A percentile compares a stretch with the other conserved stretches of the same genome.
Evolutionary conservation across 2,329 filamentous ascomycete species (phyloP).

Genomic region (Ophiostoma australiae): DNA sequence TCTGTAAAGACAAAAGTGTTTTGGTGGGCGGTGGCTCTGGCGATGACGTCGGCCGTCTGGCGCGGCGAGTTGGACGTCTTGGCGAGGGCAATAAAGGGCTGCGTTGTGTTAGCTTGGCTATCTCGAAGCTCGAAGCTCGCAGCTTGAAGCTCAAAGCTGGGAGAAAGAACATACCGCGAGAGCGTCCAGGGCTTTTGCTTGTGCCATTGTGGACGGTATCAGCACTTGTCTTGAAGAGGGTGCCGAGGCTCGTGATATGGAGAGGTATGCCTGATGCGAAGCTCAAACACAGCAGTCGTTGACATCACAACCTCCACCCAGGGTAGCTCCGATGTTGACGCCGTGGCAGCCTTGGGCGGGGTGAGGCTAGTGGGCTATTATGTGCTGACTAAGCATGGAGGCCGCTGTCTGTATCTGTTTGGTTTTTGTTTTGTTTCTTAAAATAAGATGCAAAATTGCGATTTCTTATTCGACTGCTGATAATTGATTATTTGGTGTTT

Average conservation of each 20-base stretch:
- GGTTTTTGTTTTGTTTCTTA: too few species aligned
- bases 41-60: conserved; percentile 79
- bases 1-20: conserved; percentile 93
- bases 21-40: conserved; percentile 79
- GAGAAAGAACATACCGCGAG: conserved; percentile 47
- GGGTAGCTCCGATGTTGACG: conserved; percentile 4
- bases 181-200: conserved; percentile 61
- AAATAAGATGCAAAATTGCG: not conserved
- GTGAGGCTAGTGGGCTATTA: conserved; percentile 22
- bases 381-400: conserved; percentile 18
- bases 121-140: not conserved
- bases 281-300: not conserved
- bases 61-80: conserved; percentile 80
- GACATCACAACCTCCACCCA: not conserved
- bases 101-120: conserved; percentile 25
- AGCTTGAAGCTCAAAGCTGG: not conserved
- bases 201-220: conserved; percentile 56
- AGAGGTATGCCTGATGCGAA: not conserved
- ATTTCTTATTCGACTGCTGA: not conserved
- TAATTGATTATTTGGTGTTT: not conserved
- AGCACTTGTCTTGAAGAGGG: not conserved
- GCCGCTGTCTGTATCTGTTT: too few species aligned
- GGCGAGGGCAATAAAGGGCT: conserved; percentile 87
- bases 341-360: conserved; percentile 16
- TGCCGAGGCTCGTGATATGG: not conserved